Evolutionary conservation across 306 rosid species (phyloP).

Genomic region (Malus domestica): DNA sequence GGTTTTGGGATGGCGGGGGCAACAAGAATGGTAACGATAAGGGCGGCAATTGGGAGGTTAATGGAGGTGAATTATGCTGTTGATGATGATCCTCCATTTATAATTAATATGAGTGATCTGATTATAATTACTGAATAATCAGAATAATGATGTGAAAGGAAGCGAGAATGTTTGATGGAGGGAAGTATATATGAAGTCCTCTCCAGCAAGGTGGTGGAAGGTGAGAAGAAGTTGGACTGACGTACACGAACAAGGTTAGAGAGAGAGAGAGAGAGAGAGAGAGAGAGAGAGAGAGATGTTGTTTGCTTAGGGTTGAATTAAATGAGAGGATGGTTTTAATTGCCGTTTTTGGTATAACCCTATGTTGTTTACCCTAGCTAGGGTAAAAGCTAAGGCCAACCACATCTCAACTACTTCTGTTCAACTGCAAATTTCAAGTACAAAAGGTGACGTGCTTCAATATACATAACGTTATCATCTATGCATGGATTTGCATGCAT

Average conservation of each 20-base stretch:
- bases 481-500: conserved; percentile 28
- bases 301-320: conserved; percentile 2
- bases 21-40: conserved; percentile 9
- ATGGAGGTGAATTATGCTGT: conserved; percentile 10
- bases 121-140: neutral
- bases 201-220: conserved; percentile 31
- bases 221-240: conserved; percentile 62
- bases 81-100: conserved; percentile 45
- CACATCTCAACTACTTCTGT: conserved; percentile 41
- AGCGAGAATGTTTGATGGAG: conserved; percentile 28
- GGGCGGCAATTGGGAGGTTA: neutral
- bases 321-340: neutral
- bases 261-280: neutral
- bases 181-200: conserved; percentile 28
- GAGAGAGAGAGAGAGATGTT: neutral
- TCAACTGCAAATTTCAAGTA: conserved; percentile 29
- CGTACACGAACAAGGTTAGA: neutral
- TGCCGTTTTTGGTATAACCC: neutral
- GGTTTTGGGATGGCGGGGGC: conserved; percentile 18
- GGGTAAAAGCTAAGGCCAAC: conserved; percentile 26
- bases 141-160: neutral
- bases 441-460: conserved; percentile 23
- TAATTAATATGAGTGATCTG: neutral
- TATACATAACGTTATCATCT: conserved; percentile 30
- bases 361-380: neutral